phyloP scores from a whole-genome alignment of 2,329 filamentous ascomycete species.

The Epichloe hybrida region DNA sequence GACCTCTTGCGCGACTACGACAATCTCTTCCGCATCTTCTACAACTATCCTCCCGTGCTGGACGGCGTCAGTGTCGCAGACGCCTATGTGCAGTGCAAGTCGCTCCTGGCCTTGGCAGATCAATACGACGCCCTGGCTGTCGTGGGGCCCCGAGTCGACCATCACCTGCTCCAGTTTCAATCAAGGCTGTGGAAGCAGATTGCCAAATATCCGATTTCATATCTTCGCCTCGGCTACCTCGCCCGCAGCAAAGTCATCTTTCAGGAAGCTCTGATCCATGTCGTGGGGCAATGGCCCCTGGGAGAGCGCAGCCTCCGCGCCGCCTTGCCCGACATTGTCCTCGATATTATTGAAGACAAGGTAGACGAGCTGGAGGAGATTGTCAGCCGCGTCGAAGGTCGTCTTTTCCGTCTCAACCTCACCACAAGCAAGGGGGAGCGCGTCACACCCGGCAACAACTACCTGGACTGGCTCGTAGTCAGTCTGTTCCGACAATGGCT shows the following conservation, averaged over 20 bases:
- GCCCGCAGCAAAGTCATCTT: slow-evolving; percentile 74
- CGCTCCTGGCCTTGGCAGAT: slow-evolving; percentile 75
- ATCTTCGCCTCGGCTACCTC: slow-evolving; percentile 78
- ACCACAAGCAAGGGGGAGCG: slow-evolving; percentile 70
- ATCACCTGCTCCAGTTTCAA: slow-evolving; percentile 86
- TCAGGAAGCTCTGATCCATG: slow-evolving; percentile 79
- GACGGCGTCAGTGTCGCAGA: slow-evolving; percentile 82
- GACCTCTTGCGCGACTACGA: slow-evolving; percentile 86
- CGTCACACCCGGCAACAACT: slow-evolving; percentile 64
- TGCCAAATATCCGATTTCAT: slow-evolving; percentile 87
- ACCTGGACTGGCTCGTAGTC: slow-evolving; percentile 80
- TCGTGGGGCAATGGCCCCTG: slow-evolving; percentile 85
- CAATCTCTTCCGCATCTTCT: slow-evolving; percentile 90
- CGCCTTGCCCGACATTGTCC: slow-evolving; percentile 58
- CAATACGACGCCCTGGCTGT: slow-evolving; percentile 86
- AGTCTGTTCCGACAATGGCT: slow-evolving; percentile 87
- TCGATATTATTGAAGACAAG: slow-evolving; percentile 90
- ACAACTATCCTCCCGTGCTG: slow-evolving; percentile 75
- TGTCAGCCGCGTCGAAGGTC: slow-evolving; percentile 65
- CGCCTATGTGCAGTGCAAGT: slow-evolving; percentile 89
- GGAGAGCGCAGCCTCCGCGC: slow-evolving; percentile 65
- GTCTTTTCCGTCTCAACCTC: slow-evolving; percentile 68
- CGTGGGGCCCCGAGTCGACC: slow-evolving; percentile 79
- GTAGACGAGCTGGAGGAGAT: slow-evolving; percentile 81
- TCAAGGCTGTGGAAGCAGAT: slow-evolving; percentile 90